Conservation (phyloP, 352 stramenopile genomes). For the Globisporangium sylvaticum region DNA sequence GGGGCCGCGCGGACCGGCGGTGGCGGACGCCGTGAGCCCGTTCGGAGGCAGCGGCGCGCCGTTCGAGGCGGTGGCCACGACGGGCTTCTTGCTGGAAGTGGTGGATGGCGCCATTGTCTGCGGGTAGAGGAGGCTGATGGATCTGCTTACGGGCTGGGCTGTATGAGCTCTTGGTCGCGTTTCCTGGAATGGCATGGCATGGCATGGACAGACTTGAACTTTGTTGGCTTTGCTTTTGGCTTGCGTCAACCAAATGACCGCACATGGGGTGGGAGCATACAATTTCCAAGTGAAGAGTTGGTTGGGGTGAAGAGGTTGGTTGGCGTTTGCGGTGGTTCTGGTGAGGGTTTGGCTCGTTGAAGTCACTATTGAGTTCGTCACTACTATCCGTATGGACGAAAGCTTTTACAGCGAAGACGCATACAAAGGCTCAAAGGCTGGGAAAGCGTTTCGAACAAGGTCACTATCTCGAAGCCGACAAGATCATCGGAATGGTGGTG, state of each 20-base stretch:
- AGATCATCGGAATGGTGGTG: constrained; percentile 4
- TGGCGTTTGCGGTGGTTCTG: constrained; percentile 7
- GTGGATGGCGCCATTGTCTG: constrained; percentile 1
- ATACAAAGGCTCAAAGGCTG: too few relatives aligned
- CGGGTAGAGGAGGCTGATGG: not conserved
- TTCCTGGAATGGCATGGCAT: not conserved
- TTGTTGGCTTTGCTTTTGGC: not conserved
- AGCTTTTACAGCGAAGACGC: too few relatives aligned
- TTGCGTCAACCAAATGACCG: constrained; percentile 12
- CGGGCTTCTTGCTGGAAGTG: not conserved
- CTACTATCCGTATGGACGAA: too few relatives aligned
- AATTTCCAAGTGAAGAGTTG: not conserved
- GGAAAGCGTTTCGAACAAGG: too few relatives aligned
- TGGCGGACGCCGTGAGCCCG: constrained; percentile 70
- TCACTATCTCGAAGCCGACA: not conserved
- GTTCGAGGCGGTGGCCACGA: constrained; percentile 32
- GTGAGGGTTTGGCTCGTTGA: not conserved
- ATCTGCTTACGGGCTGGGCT: not conserved
- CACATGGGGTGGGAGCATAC: not conserved
- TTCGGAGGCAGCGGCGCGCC: constrained; percentile 57
- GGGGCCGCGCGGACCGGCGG: constrained; percentile 51
- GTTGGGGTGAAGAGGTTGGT: constrained; percentile 12
- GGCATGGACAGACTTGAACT: constrained; percentile 4
- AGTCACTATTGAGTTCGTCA: too few relatives aligned
- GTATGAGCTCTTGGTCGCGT: not conserved